These are phyloP conservation scores for Sporothrix variecibatus DNA, from an alignment of 2,329 filamentous ascomycete genomes.

Conservation along the genomic window DNA sequence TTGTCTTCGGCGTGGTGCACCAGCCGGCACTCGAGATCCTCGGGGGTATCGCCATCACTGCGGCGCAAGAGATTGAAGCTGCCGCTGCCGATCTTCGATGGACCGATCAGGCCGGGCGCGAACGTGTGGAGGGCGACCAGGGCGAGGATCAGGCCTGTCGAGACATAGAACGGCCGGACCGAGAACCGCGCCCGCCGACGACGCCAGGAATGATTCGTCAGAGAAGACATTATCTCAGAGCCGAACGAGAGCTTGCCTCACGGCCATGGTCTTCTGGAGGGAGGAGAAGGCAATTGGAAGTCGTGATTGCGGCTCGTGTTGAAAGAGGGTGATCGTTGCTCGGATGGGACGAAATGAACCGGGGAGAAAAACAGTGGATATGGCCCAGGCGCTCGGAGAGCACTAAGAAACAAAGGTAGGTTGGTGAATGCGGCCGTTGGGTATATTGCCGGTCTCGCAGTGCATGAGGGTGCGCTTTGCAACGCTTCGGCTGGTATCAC, in stretches of 20 bases:
- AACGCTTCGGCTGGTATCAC: background rate
- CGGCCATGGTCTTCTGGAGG: background rate
- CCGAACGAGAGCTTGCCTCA: background rate
- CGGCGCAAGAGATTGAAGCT: conserved; percentile 10
- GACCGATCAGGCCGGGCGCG: background rate
- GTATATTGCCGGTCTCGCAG: background rate
- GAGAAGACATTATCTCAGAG: conserved; percentile 20
- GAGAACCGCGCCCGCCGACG: conserved; percentile 43
- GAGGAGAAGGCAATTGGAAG: background rate
- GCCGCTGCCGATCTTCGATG: background rate
- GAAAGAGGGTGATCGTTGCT: background rate
- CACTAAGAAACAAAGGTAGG: background rate
- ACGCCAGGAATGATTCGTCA: conserved; percentile 26
- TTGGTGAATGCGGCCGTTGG: background rate
- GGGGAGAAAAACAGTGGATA: background rate
- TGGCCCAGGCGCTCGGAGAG: background rate
- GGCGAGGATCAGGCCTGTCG: conserved; percentile 47
- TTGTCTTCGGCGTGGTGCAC: conserved; percentile 78
- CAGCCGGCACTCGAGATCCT: conserved; percentile 65
- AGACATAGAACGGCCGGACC: conserved; percentile 53
- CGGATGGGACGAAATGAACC: conserved; percentile 4
- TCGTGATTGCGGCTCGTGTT: background rate
- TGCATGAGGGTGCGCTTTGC: background rate
- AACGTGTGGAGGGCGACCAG: conserved; percentile 46
- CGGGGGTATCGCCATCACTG: conserved; percentile 29